Evolutionary conservation across 2,329 filamentous ascomycete species (phyloP).

Genomic region (Westerdykella ornata): DNA sequence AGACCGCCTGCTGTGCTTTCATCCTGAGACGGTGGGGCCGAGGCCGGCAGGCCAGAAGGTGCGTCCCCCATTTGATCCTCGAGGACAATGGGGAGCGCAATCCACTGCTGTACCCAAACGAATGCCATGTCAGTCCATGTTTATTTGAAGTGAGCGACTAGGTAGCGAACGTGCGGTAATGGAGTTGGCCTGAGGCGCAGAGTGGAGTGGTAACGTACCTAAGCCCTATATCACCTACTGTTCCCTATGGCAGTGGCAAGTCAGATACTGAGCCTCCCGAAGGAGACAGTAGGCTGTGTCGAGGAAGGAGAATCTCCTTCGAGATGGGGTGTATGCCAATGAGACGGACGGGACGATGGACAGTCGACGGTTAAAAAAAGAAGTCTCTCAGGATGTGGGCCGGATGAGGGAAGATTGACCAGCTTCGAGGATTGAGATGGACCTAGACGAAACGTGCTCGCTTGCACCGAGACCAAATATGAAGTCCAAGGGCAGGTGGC

Average conservation of each 20-base stretch:
- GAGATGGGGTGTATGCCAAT: constrained; percentile 30
- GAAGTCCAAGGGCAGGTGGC: constrained; percentile 31
- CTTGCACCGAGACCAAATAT: constrained; percentile 35
- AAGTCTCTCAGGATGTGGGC: constrained; percentile 22
- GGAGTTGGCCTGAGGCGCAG: constrained; percentile 3
- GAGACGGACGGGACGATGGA: constrained; percentile 22
- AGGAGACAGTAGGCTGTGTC: constrained; percentile 14
- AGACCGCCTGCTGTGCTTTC: constrained; percentile 20
- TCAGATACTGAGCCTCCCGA: constrained; percentile 26
- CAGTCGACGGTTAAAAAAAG: constrained; percentile 32
- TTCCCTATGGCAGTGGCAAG: constrained; percentile 25
- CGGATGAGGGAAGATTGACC: constrained; percentile 30
- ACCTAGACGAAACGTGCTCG: constrained; percentile 27
- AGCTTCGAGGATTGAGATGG: constrained; percentile 21
- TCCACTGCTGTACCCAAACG: constrained; percentile 40
- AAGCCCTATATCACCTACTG: constrained; percentile 27
- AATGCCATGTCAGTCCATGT: constrained; percentile 40
- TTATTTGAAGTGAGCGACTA: constrained; percentile 12
- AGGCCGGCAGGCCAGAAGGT: constrained; percentile 26
- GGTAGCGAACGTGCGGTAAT: constrained; percentile 3
- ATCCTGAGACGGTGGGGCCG: constrained; percentile 26
- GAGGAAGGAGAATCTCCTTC: constrained; percentile 10
- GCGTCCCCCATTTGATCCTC: constrained; percentile 39
- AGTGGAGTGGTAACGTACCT: constrained; percentile 28
- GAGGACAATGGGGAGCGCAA: constrained; percentile 36